Base-by-base conservation (phyloP, 208 protist species). In the Leptomonas pyrrhocoris region DNA sequence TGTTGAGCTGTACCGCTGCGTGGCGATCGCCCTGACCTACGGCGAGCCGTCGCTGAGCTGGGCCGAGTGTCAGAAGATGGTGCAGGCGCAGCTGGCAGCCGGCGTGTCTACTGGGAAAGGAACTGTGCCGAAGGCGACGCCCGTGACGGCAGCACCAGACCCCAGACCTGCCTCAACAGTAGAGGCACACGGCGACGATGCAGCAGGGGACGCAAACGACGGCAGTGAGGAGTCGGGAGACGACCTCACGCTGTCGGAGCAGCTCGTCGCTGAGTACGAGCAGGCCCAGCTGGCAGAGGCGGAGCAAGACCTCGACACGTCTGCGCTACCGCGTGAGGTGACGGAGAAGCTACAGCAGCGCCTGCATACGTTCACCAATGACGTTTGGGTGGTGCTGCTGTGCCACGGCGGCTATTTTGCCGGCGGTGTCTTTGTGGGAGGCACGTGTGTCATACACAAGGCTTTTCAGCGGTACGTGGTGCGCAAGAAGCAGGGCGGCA, bases 401-500 rank as follows among this genome's bases (percentile, higher is more conserved):
- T 97, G 89, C 66, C 86, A 94, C 59, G 93, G 93, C 62, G 93
- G 93, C 19, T 95, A 92, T 63, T 97, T 97, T 68, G 82, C 93
- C 36, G 93, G 93, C 13, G 93, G 90, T 28, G 81, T 95, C 21
- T 97, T 94, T 67, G 30, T 77, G 21, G 30, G 74, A 12, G 83
- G 80, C 18, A 49, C 73, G 40, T 87, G 85, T 42, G 55, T 96
- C 4, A 67, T 81, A 2, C 91, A 97, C 80, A 96, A 94, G 61
- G 66, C 88, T 0, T 96, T 96, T 46, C 88, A 94, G 73, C 84
- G 92, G n/a, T 97, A 97, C 63, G 89, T 96, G 5, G 86, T 94
- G 58, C 87, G 94, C 27, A 97, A 97, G 62, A 97, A 97, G 73
- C 94, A 97, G 73, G 94, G 94, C 21, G 90, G 92, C 28, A 91